Evolutionary conservation across 805 yeast species (phyloP).

Genomic region (Wickerhamia fluorescens): DNA sequence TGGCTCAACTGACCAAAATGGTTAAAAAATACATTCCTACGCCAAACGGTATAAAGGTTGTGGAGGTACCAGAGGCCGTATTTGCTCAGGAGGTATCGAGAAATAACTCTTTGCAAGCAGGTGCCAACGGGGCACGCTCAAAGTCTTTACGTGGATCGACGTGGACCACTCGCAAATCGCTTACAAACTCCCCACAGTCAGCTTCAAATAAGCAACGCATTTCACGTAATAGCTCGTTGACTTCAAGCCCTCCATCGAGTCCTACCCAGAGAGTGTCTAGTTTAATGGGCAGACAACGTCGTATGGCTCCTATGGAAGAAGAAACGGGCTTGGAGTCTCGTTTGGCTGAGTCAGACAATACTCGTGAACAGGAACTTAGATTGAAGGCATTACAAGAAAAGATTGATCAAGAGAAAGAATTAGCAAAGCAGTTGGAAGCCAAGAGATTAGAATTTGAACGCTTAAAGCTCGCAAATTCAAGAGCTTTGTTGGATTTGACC

Average conservation of each 20-base stretch:
- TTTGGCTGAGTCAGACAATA: slow-evolving; percentile 14
- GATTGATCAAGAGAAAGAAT: slow-evolving; percentile 31
- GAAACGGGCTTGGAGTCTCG: slow-evolving; percentile 14
- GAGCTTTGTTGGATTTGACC: slow-evolving; percentile 10
- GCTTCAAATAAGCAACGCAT: too few species aligned
- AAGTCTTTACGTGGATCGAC: background rate
- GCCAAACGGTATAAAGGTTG: slow-evolving; percentile 58
- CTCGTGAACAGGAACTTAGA: slow-evolving; percentile 19
- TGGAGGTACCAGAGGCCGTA: slow-evolving; percentile 57
- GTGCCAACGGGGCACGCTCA: background rate
- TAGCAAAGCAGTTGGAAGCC: slow-evolving; percentile 31
- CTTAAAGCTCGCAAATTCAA: slow-evolving; percentile 23
- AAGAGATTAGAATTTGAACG: slow-evolving; percentile 30
- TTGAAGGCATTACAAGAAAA: slow-evolving; percentile 24
- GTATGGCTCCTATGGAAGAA: slow-evolving; percentile 13
- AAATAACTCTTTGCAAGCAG: slow-evolving; percentile 29
- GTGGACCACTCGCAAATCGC: too few species aligned
- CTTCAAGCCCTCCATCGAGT: slow-evolving; percentile 12
- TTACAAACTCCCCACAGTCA: too few species aligned
- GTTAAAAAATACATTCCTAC: slow-evolving; percentile 70
- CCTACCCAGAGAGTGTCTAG: slow-evolving; percentile 10
- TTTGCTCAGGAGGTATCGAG: slow-evolving; percentile 32
- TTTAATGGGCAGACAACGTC: slow-evolving; percentile 6
- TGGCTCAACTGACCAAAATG: too few species aligned
- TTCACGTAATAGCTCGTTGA: slow-evolving; percentile 4